Percentiles rank a stretch among this genome's conserved stretches.
phyloP scores from a whole-genome alignment of 2,329 filamentous ascomycete species.

The Decorospora gaudefroyi region DNA sequence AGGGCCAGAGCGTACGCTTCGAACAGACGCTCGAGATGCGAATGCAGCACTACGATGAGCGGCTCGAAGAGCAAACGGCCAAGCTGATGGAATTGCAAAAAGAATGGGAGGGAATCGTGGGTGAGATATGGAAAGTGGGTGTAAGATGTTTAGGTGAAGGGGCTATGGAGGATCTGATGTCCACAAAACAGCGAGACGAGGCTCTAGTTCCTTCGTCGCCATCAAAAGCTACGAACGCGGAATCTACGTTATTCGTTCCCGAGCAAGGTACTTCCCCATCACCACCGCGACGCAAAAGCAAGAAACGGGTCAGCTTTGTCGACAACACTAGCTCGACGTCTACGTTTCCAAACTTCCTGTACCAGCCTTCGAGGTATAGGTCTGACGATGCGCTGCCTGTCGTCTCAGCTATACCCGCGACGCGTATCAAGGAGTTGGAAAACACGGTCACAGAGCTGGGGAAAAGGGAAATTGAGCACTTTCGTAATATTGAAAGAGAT shows the following conservation, averaged over 20 bases:
- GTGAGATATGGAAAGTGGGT: constrained; percentile 41
- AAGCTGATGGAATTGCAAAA: constrained; percentile 27
- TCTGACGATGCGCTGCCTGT: constrained; percentile 8
- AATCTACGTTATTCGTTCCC: constrained; percentile 25
- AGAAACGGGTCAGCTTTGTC: constrained; percentile 35
- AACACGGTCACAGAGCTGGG: constrained; percentile 25
- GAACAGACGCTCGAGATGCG: constrained; percentile 22
- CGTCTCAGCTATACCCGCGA: constrained; percentile 16
- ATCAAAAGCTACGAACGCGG: constrained; percentile 5
- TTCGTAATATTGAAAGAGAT: constrained; percentile 29
- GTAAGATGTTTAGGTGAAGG: constrained; percentile 28
- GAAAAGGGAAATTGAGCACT: constrained; percentile 22
- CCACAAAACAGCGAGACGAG: constrained; percentile 7
- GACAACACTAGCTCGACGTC: not conserved
- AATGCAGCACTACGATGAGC: constrained; percentile 28
- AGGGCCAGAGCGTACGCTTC: constrained; percentile 16
- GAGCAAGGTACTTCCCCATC: constrained; percentile 17
- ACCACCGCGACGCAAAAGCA: constrained; percentile 3
- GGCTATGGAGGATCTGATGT: constrained; percentile 26
- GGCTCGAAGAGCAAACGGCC: constrained; percentile 23
- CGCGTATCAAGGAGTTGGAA: constrained; percentile 23
- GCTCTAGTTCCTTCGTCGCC: not conserved
- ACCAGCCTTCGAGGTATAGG: constrained; percentile 14
- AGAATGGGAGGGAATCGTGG: constrained; percentile 34
- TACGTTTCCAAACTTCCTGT: constrained; percentile 27